Conservation (phyloP, 306 rosid species). For the Vicia faba region DNA sequence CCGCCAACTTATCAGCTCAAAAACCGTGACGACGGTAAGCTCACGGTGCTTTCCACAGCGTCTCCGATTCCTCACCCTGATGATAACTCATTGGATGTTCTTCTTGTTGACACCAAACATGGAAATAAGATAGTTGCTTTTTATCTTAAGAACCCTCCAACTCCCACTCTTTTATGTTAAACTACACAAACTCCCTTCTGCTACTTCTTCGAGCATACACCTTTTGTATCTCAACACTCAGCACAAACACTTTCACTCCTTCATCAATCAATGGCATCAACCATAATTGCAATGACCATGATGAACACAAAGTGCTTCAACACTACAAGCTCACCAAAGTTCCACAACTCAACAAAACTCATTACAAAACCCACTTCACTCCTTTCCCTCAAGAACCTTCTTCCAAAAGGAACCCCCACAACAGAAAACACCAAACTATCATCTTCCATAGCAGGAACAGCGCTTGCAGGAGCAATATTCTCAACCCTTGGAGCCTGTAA, state of each 20-base stretch:
- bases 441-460: slow-evolving; percentile 54
- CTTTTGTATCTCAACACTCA: no score
- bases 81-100: no score
- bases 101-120: no score
- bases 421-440: slow-evolving; percentile 33
- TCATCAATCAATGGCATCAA: slow-evolving; percentile 68
- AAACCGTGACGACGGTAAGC: no score
- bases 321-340: slow-evolving; percentile 36
- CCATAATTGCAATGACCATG: slow-evolving; percentile 75
- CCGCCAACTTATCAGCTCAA: no score
- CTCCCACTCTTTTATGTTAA: no score
- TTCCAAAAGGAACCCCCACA: background rate
- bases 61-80: no score
- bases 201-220: no score
- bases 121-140: no score
- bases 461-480: slow-evolving; percentile 82
- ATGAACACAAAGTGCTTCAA: slow-evolving; percentile 71
- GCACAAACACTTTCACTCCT: background rate
- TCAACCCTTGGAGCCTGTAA: slow-evolving; percentile 57
- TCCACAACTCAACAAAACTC: slow-evolving; percentile 48
- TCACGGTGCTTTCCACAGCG: no score
- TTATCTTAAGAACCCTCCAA: no score
- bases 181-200: no score
- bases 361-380: slow-evolving; percentile 53
- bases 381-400: background rate